A percentile compares a stretch with the other conserved stretches of the same genome.
Evolutionary conservation across 495 filamentous ascomycete species (phyloP).

Genomic region (Patellaria atrata): DNA sequence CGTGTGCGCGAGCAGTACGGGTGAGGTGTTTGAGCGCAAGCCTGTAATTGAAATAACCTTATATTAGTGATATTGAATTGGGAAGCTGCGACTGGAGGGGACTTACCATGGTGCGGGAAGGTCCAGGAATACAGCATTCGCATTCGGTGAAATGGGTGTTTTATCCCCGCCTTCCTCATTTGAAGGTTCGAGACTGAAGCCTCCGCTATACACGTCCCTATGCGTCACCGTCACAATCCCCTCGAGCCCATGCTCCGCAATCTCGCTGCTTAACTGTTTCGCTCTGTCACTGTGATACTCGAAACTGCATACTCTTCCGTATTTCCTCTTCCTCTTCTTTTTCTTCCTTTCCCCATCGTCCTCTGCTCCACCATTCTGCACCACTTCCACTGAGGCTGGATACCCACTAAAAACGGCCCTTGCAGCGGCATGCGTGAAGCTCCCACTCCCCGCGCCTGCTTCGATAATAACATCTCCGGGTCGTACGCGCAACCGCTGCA

Average conservation of each 20-base stretch:
- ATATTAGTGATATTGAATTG: too few species aligned
- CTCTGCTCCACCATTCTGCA: slow-evolving; percentile 2
- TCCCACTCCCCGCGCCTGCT: slow-evolving; percentile 87
- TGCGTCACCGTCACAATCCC: slow-evolving; percentile 67
- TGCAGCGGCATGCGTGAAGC: slow-evolving; percentile 83
- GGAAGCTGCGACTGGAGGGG: too few species aligned
- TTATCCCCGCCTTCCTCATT: slow-evolving; percentile 25
- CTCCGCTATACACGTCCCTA: slow-evolving; percentile 79
- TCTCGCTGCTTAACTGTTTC: slow-evolving; percentile 55
- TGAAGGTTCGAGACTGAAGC: slow-evolving; percentile 41
- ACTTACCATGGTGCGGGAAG: slow-evolving; percentile 69
- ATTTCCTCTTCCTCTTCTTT: slow-evolving; percentile 25
- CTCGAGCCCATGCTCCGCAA: slow-evolving; percentile 57
- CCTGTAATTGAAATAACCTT: too few species aligned
- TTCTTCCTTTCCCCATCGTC: neutral
- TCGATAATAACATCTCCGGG: slow-evolving; percentile 77
- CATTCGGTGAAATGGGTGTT: slow-evolving; percentile 38
- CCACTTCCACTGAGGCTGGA: slow-evolving; percentile 24
- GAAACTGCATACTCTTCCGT: slow-evolving; percentile 78
- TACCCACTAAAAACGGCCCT: slow-evolving; percentile 81
- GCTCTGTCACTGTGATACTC: slow-evolving; percentile 79
- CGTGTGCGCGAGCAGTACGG: slow-evolving; percentile 34
- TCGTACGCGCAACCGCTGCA: slow-evolving; percentile 69
- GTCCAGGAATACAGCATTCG: slow-evolving; percentile 79
- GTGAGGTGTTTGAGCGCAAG: slow-evolving; percentile 74